Evolutionary conservation across 2,329 filamentous ascomycete species (phyloP), one percentile per base, ranked within the genome.

Genomic region (Fusarium albidum): DNA sequence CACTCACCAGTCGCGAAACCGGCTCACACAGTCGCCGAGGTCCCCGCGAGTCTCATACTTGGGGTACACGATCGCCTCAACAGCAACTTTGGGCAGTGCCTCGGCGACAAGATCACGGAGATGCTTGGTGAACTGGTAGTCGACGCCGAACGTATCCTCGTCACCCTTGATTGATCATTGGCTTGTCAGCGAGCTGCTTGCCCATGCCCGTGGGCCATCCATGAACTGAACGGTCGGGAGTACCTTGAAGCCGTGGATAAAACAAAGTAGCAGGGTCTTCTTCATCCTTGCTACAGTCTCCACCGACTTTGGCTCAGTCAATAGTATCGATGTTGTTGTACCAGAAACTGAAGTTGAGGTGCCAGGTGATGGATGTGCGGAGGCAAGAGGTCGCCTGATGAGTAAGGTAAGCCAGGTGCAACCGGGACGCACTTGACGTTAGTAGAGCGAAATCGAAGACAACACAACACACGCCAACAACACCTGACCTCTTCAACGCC

Each of bases 161-260:
- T 83, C 87, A 66, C 91, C 91, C 87, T 90, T 29, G 43, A 31
- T 9, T 21, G 33, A 34, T 39, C n/a, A 11, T 18, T 14, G n/a
- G 41, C 34, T 11, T 41, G 26, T 32, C 27, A 9, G 40, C 53
- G 34, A 68, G 53, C 34, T 34, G 32, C 34, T 34, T 27, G 14
- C 21, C 21, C 21, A 21, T 21, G n/a, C n/a, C n/a, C n/a, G n/a
- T n/a, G n/a, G n/a, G n/a, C n/a, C n/a, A n/a, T n/a, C n/a, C 9
- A 27, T 39, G 37, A 27, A n/a, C n/a, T n/a, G n/a, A n/a, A n/a
- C n/a, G n/a, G n/a, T n/a, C n/a, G n/a, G n/a, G n/a, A n/a, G n/a
- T n/a, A 86, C 85, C 82, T 95, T 92, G 83, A 96, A 96, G 70
- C 91, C 91, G 73, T 96, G 91, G 56, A 95, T 91, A 73, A 95